Percentiles rank a stretch among this genome's conserved stretches.
Evolutionary conservation across 768 basidiomycete species (phyloP).

Genomic region (Cyclocybe aegerita): DNA sequence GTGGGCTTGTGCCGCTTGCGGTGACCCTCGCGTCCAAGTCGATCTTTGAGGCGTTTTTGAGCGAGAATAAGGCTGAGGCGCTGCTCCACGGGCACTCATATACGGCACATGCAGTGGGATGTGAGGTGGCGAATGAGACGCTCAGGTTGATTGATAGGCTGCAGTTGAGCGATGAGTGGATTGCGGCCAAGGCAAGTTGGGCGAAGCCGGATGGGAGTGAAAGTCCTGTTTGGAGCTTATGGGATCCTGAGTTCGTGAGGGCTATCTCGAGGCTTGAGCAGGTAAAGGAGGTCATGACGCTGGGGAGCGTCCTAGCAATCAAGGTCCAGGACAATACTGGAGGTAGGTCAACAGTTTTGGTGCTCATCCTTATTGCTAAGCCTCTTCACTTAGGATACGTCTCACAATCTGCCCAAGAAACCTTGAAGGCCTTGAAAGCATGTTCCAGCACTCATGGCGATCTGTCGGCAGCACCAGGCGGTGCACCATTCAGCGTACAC

Average conservation of each 20-base stretch:
- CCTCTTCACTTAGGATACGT: constrained; percentile 41
- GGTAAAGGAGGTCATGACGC: constrained; percentile 79
- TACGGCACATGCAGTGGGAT: constrained; percentile 91
- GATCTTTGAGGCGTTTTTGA: constrained; percentile 79
- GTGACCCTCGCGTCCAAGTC: constrained; percentile 79
- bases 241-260: constrained; percentile 73
- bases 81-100: constrained; percentile 95
- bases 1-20: constrained; percentile 85
- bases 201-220: constrained; percentile 16
- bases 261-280: constrained; percentile 52
- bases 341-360: constrained; percentile 41
- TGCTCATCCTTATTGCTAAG: background rate
- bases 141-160: constrained; percentile 61
- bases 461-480: constrained; percentile 46
- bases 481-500: constrained; percentile 69
- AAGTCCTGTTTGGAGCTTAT: constrained; percentile 76
- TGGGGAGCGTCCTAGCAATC: constrained; percentile 85
- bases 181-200: constrained; percentile 62
- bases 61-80: constrained; percentile 77
- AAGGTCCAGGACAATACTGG: constrained; percentile 57
- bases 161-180: constrained; percentile 56
- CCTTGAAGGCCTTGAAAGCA: constrained; percentile 52
- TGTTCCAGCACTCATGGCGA: constrained; percentile 17
- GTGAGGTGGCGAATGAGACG: constrained; percentile 85
- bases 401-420: constrained; percentile 62